Conservation (phyloP, 148 eudicot genomes). For the Fagopyrum homotropicum region DNA sequence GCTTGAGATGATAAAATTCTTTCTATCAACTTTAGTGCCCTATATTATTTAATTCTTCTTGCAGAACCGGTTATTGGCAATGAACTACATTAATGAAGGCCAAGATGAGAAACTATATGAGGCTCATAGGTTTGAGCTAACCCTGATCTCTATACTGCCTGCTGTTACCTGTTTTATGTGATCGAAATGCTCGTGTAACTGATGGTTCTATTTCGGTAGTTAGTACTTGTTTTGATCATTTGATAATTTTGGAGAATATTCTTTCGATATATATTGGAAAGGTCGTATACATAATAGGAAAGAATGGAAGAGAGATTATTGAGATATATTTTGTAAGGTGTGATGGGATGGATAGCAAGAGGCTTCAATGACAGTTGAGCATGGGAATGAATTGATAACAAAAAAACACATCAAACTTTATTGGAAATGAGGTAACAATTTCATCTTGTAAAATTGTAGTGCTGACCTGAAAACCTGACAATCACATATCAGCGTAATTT, state of each 20-base stretch:
- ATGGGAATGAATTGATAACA: not conserved
- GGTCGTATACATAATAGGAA: not conserved
- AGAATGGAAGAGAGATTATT: not conserved
- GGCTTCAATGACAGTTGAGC: not conserved
- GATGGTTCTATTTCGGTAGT: not conserved
- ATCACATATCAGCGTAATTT: not conserved
- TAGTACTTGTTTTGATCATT: not conserved
- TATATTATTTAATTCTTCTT: constrained; percentile 14
- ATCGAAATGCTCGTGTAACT: not conserved
- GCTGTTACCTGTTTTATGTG: not conserved
- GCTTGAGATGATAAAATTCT: not conserved
- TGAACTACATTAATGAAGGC: constrained; percentile 98
- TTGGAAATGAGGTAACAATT: not conserved
- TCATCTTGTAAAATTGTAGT: not conserved
- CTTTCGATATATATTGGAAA: not conserved
- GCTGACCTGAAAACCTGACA: not conserved
- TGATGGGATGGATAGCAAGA: not conserved
- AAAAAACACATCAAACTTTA: not conserved
- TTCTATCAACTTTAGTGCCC: not conserved
- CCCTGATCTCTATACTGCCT: not conserved
- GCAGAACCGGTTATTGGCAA: constrained; percentile 96
- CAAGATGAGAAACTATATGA: constrained; percentile 74
- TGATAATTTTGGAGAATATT: not conserved
- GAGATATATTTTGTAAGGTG: not conserved
- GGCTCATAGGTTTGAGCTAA: constrained; percentile 72